These are phyloP conservation scores for Lentinula detonsa DNA, from an alignment of 768 basidiomycete species.

Conservation along the genomic window DNA sequence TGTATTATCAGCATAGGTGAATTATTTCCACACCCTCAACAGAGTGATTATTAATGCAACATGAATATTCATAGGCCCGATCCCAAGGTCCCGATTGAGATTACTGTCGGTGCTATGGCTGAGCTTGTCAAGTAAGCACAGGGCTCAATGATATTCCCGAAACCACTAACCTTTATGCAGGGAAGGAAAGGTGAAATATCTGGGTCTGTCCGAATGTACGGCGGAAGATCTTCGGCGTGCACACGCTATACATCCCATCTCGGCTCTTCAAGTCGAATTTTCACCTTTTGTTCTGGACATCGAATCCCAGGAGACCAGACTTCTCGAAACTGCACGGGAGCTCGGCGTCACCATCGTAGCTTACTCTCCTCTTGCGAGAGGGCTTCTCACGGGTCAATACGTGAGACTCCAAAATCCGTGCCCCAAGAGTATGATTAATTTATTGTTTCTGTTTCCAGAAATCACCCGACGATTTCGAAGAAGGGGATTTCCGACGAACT, in stretches of 20 bases:
- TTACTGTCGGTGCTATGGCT: conserved; percentile 27
- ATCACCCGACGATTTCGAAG: conserved; percentile 32
- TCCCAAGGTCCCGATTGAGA: conserved; percentile 22
- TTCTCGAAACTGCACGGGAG: conserved; percentile 35
- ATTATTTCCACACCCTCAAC: neutral
- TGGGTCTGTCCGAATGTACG: conserved; percentile 47
- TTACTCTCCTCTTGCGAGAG: conserved; percentile 45
- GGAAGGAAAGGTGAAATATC: conserved; percentile 38
- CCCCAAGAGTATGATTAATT: neutral
- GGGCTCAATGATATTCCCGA: neutral
- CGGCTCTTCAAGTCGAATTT: conserved; percentile 39
- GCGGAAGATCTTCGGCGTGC: conserved; percentile 41
- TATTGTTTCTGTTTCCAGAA: conserved; percentile 14
- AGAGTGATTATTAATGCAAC: neutral
- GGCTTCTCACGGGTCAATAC: conserved; percentile 36
- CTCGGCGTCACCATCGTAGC: conserved; percentile 40
- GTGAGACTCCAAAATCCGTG: neutral
- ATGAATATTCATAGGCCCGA: conserved; percentile 17
- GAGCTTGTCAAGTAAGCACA: conserved; percentile 28
- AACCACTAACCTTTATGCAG: conserved; percentile 11
- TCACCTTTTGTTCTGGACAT: conserved; percentile 38
- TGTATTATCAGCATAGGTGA: conserved; percentile 34
- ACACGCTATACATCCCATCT: conserved; percentile 36
- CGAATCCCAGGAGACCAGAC: conserved; percentile 29
- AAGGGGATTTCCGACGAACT: conserved; percentile 30